These are phyloP conservation scores for Ramichloridium luteum DNA, from an alignment of 2,329 filamentous ascomycete species.

Conservation along the genomic window DNA sequence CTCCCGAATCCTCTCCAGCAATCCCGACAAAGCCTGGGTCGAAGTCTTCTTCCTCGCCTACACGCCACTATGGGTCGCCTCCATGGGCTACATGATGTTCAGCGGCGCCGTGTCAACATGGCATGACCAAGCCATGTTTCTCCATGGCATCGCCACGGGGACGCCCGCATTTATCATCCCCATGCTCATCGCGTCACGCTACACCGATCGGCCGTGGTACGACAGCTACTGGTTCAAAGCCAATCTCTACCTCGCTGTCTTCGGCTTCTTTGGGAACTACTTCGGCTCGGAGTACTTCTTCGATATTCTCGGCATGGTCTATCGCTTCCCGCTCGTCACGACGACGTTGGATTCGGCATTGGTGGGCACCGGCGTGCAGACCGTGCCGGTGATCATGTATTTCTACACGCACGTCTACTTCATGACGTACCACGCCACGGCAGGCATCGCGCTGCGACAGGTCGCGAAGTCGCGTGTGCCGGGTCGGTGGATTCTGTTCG, in stretches of 20 bases:
- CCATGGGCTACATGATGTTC: neutral
- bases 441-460: neutral
- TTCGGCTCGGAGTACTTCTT: constrained; percentile 1
- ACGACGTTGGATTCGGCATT: constrained; percentile 1
- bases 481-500: neutral
- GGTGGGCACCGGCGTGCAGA: neutral
- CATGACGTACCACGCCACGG: constrained; percentile 1
- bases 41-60: neutral
- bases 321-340: neutral
- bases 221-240: neutral
- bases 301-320: neutral
- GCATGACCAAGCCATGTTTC: neutral
- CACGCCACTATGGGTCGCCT: neutral
- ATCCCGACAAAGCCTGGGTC: constrained; percentile 1
- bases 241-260: neutral
- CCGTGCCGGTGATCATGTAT: neutral
- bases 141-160: neutral
- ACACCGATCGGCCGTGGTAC: neutral
- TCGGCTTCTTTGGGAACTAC: constrained; percentile 1
- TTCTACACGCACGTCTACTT: constrained; percentile 1
- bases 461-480: neutral
- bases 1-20: neutral
- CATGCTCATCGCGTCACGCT: neutral
- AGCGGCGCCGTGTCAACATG: neutral
- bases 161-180: constrained; percentile 1